Evolutionary conservation across 306 rosid species (phyloP), one percentile per base, ranked within the genome.

Genomic region (Cicer chorassanicum): DNA sequence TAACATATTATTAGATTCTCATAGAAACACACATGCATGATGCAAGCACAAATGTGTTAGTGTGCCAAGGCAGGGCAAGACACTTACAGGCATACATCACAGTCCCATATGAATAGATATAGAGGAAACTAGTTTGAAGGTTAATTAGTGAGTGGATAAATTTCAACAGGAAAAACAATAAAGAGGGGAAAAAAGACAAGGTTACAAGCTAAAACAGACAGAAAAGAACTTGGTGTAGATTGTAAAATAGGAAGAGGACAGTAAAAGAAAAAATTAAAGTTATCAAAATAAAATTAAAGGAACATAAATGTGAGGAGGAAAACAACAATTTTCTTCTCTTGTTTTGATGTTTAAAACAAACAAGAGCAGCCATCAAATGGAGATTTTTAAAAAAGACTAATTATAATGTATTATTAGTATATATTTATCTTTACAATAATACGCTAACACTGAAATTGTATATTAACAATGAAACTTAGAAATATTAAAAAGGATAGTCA

Each of bases 21-120:
- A 34, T 61, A 64, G 63, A 62, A 80, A 59, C 60, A 68, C n/a
- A 36, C 24, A 63, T 48, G 65, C 51, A 64, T 10, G 45, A 6
- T 63, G 75, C 71, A 40, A 70, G 70, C 46, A 14, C 12, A 65
- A 55, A 72, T 61, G 46, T 38, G 44, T 14, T 24, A 9, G 15
- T 1, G 29, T 48, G 7, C 49, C 16, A 4, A 9, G 29, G n/a
- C 13, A 15, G 72, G 72, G 43, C 21, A 46, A 9, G 45, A 65
- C 62, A 34, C 12, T 63, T 41, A 0, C 7, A 61, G 56, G 64
- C 41, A 56, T 56, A 6, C 43, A 59, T 11, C 45, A 38, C 16
- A 74, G 34, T 53, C 21, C 50, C 69, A 55, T 9, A 3, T 51
- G n/a, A 57, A 51, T 24, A 21, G 65, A 64, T 41, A 39, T 41